Evolutionary conservation across 495 filamentous ascomycete species (phyloP).

Genomic region (Aspergillus bridgeri): DNA sequence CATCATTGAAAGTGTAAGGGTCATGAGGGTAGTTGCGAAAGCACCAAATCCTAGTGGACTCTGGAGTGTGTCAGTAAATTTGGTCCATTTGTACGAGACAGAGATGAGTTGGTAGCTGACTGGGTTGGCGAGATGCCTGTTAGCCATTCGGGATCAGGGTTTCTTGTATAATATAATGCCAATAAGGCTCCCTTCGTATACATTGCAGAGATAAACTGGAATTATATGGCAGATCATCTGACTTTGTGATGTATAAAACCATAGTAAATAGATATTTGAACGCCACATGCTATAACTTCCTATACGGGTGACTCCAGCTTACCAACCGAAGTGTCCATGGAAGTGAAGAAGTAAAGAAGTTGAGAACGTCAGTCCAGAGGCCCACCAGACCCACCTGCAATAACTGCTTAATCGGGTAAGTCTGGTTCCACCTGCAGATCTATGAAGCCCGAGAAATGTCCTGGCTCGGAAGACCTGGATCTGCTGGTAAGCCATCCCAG

Average conservation of each 20-base stretch:
- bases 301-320: background rate
- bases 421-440: background rate
- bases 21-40: background rate
- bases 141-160: background rate
- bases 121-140: background rate
- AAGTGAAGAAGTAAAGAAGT: too few relatives aligned
- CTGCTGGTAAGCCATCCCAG: background rate
- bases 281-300: background rate
- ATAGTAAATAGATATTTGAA: background rate
- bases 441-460: background rate
- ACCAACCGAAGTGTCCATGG: background rate
- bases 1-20: slow-evolving; percentile 1
- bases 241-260: background rate
- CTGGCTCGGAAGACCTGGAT: too few relatives aligned
- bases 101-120: background rate
- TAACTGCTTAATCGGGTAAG: slow-evolving; percentile 10
- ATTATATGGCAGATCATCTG: background rate
- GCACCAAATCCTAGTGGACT: slow-evolving; percentile 1
- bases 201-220: too few relatives aligned
- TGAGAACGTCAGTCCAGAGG: too few relatives aligned
- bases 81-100: background rate
- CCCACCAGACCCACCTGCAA: slow-evolving; percentile 3
- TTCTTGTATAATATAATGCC: background rate
- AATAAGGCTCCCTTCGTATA: background rate
- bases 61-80: background rate